Evolutionary conservation across 306 rosid genomes (phyloP).

Genomic region (Ormosia emarginata): DNA sequence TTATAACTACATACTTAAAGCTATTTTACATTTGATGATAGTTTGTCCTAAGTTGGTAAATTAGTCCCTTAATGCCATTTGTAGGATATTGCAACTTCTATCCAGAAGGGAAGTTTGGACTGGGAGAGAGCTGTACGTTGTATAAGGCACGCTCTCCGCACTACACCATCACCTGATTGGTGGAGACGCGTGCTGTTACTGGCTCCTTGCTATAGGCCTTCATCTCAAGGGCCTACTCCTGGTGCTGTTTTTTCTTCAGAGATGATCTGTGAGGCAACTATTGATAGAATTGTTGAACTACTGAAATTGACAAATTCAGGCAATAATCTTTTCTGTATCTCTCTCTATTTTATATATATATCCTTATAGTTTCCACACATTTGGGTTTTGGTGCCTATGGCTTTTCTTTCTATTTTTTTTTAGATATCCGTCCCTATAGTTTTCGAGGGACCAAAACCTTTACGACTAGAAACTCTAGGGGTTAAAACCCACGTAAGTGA

Average conservation of each 20-base stretch:
- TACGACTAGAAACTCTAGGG: too few species aligned
- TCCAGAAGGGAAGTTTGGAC: slow-evolving; percentile 91
- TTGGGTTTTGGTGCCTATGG: too few species aligned
- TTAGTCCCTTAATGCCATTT: slow-evolving; percentile 27
- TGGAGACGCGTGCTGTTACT: slow-evolving; percentile 97
- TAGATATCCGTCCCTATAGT: too few species aligned
- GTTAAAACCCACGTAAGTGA: too few species aligned
- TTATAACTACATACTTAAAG: not conserved
- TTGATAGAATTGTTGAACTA: slow-evolving; percentile 89
- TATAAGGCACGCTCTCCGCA: slow-evolving; percentile 85
- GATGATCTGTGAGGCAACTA: slow-evolving; percentile 89
- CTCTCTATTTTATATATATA: not conserved
- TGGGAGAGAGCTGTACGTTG: slow-evolving; percentile 99
- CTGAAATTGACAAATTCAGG: slow-evolving; percentile 92
- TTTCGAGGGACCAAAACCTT: too few species aligned
- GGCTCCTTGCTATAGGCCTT: slow-evolving; percentile 73
- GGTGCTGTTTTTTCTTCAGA: slow-evolving; percentile 98
- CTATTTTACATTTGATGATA: slow-evolving; percentile 20
- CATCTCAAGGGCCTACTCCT: slow-evolving; percentile 69
- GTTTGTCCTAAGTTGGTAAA: slow-evolving; percentile 14
- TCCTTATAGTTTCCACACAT: too few species aligned
- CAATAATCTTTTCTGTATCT: slow-evolving; percentile 22
- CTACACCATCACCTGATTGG: slow-evolving; percentile 99
- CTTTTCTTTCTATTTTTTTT: too few species aligned
- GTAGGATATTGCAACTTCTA: slow-evolving; percentile 79